Evolutionary conservation across 306 rosid genomes (phyloP).

Genomic region (Cicer bijugum): DNA sequence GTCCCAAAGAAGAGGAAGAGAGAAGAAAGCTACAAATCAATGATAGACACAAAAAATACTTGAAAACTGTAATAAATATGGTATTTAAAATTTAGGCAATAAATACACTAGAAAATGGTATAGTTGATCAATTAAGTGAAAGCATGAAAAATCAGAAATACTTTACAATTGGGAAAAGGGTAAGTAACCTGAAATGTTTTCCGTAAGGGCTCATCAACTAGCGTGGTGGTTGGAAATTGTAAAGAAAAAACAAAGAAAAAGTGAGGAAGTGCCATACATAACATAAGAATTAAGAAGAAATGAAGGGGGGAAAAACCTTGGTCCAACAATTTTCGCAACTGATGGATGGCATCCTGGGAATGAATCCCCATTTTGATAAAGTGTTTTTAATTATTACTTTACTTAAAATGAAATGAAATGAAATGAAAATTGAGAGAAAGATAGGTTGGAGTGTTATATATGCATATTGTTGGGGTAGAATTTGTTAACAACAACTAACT

Average conservation of each 20-base stretch:
- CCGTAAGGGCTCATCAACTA: conserved; percentile 70
- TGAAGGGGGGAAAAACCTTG: conserved; percentile 47
- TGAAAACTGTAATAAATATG: neutral
- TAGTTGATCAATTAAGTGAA: too few species aligned
- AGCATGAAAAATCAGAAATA: too few species aligned
- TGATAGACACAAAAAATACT: neutral
- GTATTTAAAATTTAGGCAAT: neutral
- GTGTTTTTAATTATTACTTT: too few species aligned
- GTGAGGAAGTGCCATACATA: neutral
- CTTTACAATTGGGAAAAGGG: conserved; percentile 18
- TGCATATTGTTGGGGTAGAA: too few species aligned
- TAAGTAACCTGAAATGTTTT: conserved; percentile 71
- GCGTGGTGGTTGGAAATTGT: conserved; percentile 36
- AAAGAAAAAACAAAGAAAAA: neutral
- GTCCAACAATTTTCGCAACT: conserved; percentile 58
- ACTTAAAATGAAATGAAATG: too few species aligned
- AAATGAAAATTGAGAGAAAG: neutral
- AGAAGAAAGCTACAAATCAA: neutral
- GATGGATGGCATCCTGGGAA: conserved; percentile 65
- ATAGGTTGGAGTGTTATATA: neutral
- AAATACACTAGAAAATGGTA: too few species aligned
- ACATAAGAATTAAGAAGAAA: neutral
- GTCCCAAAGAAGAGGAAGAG: neutral
- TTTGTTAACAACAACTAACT: too few species aligned
- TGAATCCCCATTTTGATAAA: conserved; percentile 43